Base-by-base conservation (phyloP, 805 yeast genomes). In the Monosporozyma aerobia region DNA sequence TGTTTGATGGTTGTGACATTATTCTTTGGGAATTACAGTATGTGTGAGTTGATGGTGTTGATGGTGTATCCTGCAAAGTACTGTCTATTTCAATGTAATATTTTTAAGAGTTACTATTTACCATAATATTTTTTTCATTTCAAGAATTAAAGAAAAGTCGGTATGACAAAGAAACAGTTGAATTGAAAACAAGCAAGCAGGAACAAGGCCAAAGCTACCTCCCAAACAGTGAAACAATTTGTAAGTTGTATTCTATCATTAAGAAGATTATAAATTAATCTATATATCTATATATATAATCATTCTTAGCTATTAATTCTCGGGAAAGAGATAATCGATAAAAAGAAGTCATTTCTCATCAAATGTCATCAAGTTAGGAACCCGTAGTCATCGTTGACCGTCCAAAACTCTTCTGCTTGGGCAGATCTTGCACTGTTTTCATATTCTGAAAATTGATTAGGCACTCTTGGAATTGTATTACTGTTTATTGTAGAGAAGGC, bases 381-480 rank as follows among this genome's bases (percentile, higher is more conserved):
- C 7, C 79, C 79, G 55, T 75, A 74, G 55, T 76, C 79, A 53
- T 73, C 77, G 49, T 72, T 72, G n/a, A 69, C 70, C 7, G 71
- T 69, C 79, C 80, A 76, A 49, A 76, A 72, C 49, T 76, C 79
- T 52, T 77, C 80, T 5, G 64, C 72, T 2, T 72, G 72, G 3
- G 65, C 50, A 10, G 56, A 37, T 13, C 54, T 47, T 14, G 23
- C 48, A n/a, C 45, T 48, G 23, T 41, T 49, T 19, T 50, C 52
- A 44, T 49, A 51, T 23, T 37, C 32, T n/a, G 50, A 10, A 8
- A 13, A 11, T 35, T 35, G 39, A 16, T 13, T 35, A 14, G 39
- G 16, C 7, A 13, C 16, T 35, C 39, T 35, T 13, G n/a, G 39
- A 5, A 14, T 11, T 7, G 13, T 35, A 35, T 35, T 11, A n/a